Base-by-base conservation (phyloP, 345 rosid genomes). In the Theobroma cacao region DNA sequence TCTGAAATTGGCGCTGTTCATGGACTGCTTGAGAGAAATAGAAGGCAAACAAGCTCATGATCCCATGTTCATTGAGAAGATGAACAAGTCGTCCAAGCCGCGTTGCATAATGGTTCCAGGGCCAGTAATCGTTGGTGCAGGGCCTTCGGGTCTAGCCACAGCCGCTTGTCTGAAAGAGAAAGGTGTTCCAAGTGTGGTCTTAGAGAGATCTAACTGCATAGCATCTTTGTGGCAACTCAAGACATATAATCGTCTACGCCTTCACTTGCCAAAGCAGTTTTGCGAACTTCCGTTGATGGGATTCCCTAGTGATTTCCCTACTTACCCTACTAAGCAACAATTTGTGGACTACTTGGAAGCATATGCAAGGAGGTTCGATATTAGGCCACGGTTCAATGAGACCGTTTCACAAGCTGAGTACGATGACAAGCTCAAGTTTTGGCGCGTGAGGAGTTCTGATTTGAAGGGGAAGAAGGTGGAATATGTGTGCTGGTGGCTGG, bases 31-130 rank as follows among this genome's bases (percentile, higher is more conserved):
- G 78, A 89, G 86, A 84, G 99, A 96, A 85, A 87, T 92, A 60
- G 89, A 92, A 89, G 92, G 97, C 11, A 94, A 96, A 82, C 88
- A 83, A 84, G 86, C 80, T 47, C 90, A 96, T 80, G 99, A 93
- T 83, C 92, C 92, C 11, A 72, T 90, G 68, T 80, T 87, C 34
- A 59, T 63, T 11, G 60, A 77, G 26, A 84, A 79, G 47, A 83
- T 41, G 82, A 82, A 48, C 34, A 79, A 74, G 74, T 17, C 41
- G 34, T 28, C 83, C 83, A n/a, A n/a, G 7, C 12, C 84, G 41
- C 76, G 83, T 33, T 15, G 76, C 72, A 59, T 58, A 33, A 5
- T 47, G 17, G 84, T 83, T 28, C 26, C 67, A 0, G 88, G 89
- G 13, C 86, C 91, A 7, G 28, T 91, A 7, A 87, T 89, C 45